Evolutionary conservation across 108 stramenopile species (phyloP), one percentile per base, ranked within the genome.

Genomic region (Nitzschia palea): DNA sequence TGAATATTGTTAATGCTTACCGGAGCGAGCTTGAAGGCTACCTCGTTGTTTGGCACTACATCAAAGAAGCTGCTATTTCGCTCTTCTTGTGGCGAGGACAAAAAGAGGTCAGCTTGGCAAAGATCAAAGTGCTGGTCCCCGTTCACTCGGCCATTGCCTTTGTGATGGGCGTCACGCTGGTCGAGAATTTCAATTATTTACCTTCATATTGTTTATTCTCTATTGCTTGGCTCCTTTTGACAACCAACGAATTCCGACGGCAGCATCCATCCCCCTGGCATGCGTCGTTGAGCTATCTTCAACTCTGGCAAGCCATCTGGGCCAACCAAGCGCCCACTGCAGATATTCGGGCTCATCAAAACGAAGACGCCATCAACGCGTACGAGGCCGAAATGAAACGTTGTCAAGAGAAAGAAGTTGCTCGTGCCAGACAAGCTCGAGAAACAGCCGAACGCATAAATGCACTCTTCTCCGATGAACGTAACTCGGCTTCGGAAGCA

Each of bases 121-220:
- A 58, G 18, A 30, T n/a, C 26, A 51, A 76, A 20, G 10, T 76
- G 10, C 20, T 28, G 3, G 64, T 83, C 15, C 86, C 86, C 23
- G 25, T 87, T 26, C 79, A 79, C 59, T 83, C 81, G 20, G 5
- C 68, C 5, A 42, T 78, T 44, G 68, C 77, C 8, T 87, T 87
- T 68, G n/a, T 80, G 2, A 73, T 68, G 52, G 66, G 70, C 1
- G 59, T 80, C 0, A 60, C 44, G 4, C 31, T 87, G 43, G 58
- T 80, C 30, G 85, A 86, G 51, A 74, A 86, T 44, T 70, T 62
- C 4, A 73, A 84, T 44, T 52, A 77, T 4, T 22, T 84, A 1
- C 87, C 84, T 5, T 82, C 82, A 0, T 82, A 80, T 44, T 75
- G 71, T 20, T 73, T 88, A 28, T 83, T 77, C 34, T 71, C 68